Evolutionary conservation across 164 flowering plant species (phyloP).

Genomic region (Houttuynia cordata): DNA sequence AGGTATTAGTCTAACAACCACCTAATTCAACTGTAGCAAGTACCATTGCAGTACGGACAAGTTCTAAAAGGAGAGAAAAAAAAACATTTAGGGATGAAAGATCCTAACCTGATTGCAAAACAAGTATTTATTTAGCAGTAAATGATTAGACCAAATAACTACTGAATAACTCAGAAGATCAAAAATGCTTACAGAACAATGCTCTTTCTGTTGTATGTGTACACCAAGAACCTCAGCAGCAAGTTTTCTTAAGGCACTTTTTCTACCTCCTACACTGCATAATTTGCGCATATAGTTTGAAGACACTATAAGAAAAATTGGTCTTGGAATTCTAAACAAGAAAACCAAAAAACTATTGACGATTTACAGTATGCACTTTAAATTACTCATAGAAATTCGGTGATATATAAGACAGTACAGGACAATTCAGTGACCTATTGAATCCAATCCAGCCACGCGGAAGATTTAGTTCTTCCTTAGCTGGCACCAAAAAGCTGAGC

Average conservation of each 20-base stretch:
- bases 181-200: constrained; percentile 62
- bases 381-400: no score
- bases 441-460: no score
- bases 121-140: neutral
- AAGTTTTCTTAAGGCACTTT: constrained; percentile 60
- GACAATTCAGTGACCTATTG: no score
- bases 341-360: no score
- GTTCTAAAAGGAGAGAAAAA: neutral
- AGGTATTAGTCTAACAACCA: neutral
- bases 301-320: neutral
- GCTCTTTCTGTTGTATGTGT: constrained; percentile 78
- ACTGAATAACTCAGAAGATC: no score
- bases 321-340: neutral
- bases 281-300: constrained; percentile 1
- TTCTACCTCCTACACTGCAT: constrained; percentile 47
- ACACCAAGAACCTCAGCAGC: constrained; percentile 65
- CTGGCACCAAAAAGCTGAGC: no score
- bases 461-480: no score
- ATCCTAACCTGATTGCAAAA: neutral
- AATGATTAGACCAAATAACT: neutral
- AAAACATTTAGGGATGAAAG: neutral
- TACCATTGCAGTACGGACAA: neutral
- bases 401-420: no score
- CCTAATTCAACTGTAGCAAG: neutral
- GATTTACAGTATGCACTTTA: no score